phyloP scores from a whole-genome alignment of 106 monocot species.

The Dendrobium chrysotoxum region DNA sequence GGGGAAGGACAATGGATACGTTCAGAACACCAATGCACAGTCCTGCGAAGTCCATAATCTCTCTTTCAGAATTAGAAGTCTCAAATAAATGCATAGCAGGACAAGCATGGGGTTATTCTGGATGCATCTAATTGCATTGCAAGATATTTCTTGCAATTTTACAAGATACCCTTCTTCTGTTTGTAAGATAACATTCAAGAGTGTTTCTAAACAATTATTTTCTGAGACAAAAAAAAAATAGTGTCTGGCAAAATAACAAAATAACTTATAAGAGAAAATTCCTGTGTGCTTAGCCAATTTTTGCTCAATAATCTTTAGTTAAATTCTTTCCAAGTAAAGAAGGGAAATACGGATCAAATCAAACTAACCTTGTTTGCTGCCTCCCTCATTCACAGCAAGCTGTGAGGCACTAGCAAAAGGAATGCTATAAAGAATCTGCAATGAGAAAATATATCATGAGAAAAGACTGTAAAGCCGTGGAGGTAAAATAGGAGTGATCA shows the following conservation, averaged over 20 bases:
- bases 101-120: not conserved
- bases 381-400: conserved; percentile 13
- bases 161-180: too few relatives aligned
- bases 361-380: conserved; percentile 17
- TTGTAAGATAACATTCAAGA: not conserved
- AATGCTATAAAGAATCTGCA: conserved; percentile 22
- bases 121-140: too few relatives aligned
- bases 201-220: too few relatives aligned
- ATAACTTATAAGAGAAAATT: too few relatives aligned
- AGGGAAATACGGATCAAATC: too few relatives aligned
- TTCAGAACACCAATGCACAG: conserved; percentile 21
- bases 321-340: too few relatives aligned
- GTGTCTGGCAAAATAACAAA: too few relatives aligned
- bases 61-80: not conserved
- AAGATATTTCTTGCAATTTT: too few relatives aligned
- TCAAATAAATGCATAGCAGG: not conserved
- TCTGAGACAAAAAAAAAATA: too few relatives aligned
- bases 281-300: not conserved
- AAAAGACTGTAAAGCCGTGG: not conserved
- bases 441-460: not conserved
- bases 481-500: not conserved
- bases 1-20: conserved; percentile 21
- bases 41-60: conserved; percentile 4
- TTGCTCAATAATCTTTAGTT: too few relatives aligned
- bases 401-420: conserved; percentile 16